Conservation (phyloP, 1,284 basidiomycete species). For the Athelia sp. region DNA sequence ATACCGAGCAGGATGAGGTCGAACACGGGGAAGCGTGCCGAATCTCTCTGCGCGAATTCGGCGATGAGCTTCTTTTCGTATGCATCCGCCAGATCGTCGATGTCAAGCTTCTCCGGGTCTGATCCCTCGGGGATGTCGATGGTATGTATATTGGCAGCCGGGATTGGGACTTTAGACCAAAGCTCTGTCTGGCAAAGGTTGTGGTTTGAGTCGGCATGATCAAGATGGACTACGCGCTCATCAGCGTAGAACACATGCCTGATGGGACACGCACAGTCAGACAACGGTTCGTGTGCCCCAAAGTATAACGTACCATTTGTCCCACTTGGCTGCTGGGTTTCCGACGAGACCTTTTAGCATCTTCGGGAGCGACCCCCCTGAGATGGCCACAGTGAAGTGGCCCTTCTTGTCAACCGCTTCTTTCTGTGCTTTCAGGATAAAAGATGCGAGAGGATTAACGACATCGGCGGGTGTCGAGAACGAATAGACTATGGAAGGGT, state of each 20-base stretch:
- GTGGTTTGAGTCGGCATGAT: conserved; percentile 93
- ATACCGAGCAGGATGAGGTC: conserved; percentile 93
- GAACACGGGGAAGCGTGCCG: conserved; percentile 91
- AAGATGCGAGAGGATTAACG: conserved; percentile 67
- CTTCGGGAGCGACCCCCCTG: conserved; percentile 89
- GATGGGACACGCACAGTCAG: conserved; percentile 10
- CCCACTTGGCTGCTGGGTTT: conserved; percentile 83
- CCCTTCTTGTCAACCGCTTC: conserved; percentile 87
- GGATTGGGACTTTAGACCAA: conserved; percentile 84
- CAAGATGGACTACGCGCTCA: conserved; percentile 92
- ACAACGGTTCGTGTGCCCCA: not conserved
- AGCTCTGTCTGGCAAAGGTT: conserved; percentile 70
- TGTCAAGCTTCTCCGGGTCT: conserved; percentile 52
- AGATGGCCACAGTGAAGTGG: conserved; percentile 89
- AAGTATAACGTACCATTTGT: conserved; percentile 78
- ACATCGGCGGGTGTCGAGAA: conserved; percentile 62
- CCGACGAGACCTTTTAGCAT: conserved; percentile 74
- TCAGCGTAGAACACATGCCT: conserved; percentile 99
- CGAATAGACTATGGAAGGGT: conserved; percentile 69
- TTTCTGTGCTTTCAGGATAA: conserved; percentile 85
- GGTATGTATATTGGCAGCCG: conserved; percentile 75
- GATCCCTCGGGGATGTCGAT: not conserved
- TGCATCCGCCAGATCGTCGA: conserved; percentile 86
- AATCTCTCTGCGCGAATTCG: conserved; percentile 87
- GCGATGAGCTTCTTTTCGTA: conserved; percentile 92